Evolutionary conservation across 768 basidiomycete genomes (phyloP).

Genomic region (Boletus rex-veris): DNA sequence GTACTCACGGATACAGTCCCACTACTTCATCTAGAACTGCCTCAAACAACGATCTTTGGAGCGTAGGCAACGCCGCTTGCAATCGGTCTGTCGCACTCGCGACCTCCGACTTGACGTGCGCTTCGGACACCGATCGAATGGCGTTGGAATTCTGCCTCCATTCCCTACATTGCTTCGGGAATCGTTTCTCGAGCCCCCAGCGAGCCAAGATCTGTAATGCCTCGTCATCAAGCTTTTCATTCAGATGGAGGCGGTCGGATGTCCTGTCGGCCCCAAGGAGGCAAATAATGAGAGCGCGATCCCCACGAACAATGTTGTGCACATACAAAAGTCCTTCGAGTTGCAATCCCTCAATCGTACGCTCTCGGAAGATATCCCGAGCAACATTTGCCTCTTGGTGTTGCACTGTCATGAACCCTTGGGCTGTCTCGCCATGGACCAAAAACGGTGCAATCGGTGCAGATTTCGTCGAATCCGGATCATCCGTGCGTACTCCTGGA

Average conservation of each 20-base stretch:
- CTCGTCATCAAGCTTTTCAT: too few relatives aligned
- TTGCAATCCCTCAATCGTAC: too few relatives aligned
- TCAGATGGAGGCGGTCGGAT: too few relatives aligned
- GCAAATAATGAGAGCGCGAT: too few relatives aligned
- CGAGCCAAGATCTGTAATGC: too few relatives aligned
- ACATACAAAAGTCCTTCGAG: too few relatives aligned
- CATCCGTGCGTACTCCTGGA: constrained; percentile 6
- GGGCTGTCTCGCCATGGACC: constrained; percentile 38
- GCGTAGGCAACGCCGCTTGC: not conserved
- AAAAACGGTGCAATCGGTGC: constrained; percentile 26
- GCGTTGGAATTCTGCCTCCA: too few relatives aligned
- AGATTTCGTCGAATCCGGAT: constrained; percentile 1
- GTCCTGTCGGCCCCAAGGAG: too few relatives aligned
- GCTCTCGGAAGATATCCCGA: not conserved
- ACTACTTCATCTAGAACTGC: constrained; percentile 22
- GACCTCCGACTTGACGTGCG: not conserved
- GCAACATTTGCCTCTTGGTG: constrained; percentile 13
- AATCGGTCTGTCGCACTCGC: not conserved
- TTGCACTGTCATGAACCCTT: constrained; percentile 39
- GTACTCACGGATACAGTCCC: constrained; percentile 24
- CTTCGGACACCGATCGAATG: not conserved
- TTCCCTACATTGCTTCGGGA: too few relatives aligned
- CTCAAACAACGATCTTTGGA: constrained; percentile 22
- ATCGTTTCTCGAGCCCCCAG: too few relatives aligned
- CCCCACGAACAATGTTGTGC: too few relatives aligned